Conservation (phyloP, 176 grass and related monocot species). For the Oropetium thomaeum region DNA sequence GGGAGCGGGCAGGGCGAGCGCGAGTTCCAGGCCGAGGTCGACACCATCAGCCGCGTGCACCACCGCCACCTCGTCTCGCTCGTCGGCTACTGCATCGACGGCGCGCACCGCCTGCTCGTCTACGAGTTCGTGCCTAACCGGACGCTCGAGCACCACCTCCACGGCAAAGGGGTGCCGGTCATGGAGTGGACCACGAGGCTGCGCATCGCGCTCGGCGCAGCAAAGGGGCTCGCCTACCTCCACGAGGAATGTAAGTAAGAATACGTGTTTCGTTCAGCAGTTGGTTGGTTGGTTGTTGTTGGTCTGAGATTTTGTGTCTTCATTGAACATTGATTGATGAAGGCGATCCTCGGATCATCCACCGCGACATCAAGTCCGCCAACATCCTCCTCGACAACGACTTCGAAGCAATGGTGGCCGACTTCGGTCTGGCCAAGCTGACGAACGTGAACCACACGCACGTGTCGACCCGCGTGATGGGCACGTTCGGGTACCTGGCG, state of each 20-base stretch:
- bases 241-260: background rate
- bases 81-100: slow-evolving; percentile 61
- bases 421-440: too few species aligned
- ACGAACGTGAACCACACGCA: too few species aligned
- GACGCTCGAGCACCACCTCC: slow-evolving; percentile 70
- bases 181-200: background rate
- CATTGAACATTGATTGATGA: too few species aligned
- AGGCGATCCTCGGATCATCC: slow-evolving; percentile 56
- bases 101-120: slow-evolving; percentile 57
- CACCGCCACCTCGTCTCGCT: slow-evolving; percentile 67
- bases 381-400: slow-evolving; percentile 57
- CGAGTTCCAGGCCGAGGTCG: slow-evolving; percentile 79
- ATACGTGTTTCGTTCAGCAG: too few species aligned
- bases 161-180: slow-evolving; percentile 19
- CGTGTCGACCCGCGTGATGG: background rate
- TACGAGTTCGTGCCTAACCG: slow-evolving; percentile 80
- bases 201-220: background rate
- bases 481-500: background rate
- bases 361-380: slow-evolving; percentile 59
- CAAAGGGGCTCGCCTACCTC: background rate
- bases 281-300: too few species aligned
- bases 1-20: slow-evolving; percentile 67
- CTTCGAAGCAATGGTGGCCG: slow-evolving; percentile 39
- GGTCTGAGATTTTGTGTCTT: too few species aligned
- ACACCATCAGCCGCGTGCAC: slow-evolving; percentile 73